Evolutionary conservation across 2,329 filamentous ascomycete genomes (phyloP), one percentile per base, ranked within the genome.

Genomic region (Triangularia setosa): DNA sequence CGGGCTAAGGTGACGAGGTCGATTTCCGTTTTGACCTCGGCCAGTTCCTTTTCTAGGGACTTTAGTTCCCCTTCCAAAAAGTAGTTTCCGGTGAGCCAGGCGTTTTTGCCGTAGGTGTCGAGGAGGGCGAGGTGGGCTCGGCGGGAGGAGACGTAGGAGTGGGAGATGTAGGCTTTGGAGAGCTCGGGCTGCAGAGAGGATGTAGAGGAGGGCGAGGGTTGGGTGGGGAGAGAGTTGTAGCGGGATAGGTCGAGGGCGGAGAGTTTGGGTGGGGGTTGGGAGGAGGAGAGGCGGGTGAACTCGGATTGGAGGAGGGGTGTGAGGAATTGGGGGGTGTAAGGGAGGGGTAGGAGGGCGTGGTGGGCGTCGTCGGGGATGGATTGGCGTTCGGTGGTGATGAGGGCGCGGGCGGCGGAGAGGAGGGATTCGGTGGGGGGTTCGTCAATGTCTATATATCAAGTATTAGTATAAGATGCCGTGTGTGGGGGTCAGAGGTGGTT

Each of bases 21-120:
- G 57, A 93, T 84, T 69, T 90, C 87, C 64, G 84, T 81, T 75
- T 88, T 89, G 21, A 84, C 79, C 44, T 81, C 83, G 14, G 87
- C 88, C 58, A 98, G 81, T 72, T 97, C 92, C 54, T 81, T 81
- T 81, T 98, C 94, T 25, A 96, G 73, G 12, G 76, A 76, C 59
- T 83, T 83, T 60, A 96, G 77, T 52, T 92, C 84, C 53, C 86
- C 85, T 78, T 97, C 94, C 21, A 93, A 77, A 69, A 91, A 87
- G 71, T 89, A 86, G 76, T 99, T 99, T 5, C 87, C 87, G 8
- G 96, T 84, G 62, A 99, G 82, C 94, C 95, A 98, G 9, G 92
- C 90, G 76, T 97, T 97, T 78, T 92, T 92, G 69, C 94, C 95
- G 76, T 89, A 89, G 59, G 83, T 83, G 72, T 95, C 91, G 21